Evolutionary conservation across 1,139 yeast genomes (phyloP).

Genomic region (Debaryomyces fabryi): DNA sequence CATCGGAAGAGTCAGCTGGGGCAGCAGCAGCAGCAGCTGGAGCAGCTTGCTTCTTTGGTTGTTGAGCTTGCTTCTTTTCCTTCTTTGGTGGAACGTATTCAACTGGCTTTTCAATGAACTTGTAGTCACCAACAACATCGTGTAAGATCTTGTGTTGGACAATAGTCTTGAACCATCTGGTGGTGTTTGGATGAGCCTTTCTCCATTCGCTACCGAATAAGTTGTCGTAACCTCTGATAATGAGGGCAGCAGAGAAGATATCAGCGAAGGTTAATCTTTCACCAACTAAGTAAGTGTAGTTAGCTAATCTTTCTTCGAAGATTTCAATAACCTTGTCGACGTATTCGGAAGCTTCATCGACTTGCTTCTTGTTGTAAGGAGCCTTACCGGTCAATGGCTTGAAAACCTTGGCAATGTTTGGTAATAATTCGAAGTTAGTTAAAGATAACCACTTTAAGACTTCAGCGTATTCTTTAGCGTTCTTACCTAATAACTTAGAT

Average conservation of each 20-base stretch:
- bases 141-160: slow-evolving; percentile 57
- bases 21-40: slow-evolving; percentile 39
- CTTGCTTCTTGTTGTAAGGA: slow-evolving; percentile 78
- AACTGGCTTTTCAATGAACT: slow-evolving; percentile 66
- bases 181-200: slow-evolving; percentile 66
- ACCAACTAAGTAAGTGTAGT: slow-evolving; percentile 87
- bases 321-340: slow-evolving; percentile 45
- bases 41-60: slow-evolving; percentile 29
- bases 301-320: slow-evolving; percentile 66
- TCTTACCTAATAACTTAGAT: slow-evolving; percentile 60
- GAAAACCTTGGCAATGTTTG: slow-evolving; percentile 37
- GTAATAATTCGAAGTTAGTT: slow-evolving; percentile 69
- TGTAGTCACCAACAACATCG: slow-evolving; percentile 42
- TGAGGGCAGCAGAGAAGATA: slow-evolving; percentile 60
- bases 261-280: slow-evolving; percentile 90
- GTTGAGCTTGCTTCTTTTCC: slow-evolving; percentile 54
- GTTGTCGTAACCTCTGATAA: slow-evolving; percentile 65
- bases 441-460: slow-evolving; percentile 84
- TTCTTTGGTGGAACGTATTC: slow-evolving; percentile 80
- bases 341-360: slow-evolving; percentile 54
- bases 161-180: slow-evolving; percentile 88
- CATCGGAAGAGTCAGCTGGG: slow-evolving; percentile 45
- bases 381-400: slow-evolving; percentile 36
- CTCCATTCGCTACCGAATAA: slow-evolving; percentile 82
- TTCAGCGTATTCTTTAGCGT: slow-evolving; percentile 67